Evolutionary conservation across 2,329 filamentous ascomycete genomes (phyloP).

Genomic region (Capronia americana): DNA sequence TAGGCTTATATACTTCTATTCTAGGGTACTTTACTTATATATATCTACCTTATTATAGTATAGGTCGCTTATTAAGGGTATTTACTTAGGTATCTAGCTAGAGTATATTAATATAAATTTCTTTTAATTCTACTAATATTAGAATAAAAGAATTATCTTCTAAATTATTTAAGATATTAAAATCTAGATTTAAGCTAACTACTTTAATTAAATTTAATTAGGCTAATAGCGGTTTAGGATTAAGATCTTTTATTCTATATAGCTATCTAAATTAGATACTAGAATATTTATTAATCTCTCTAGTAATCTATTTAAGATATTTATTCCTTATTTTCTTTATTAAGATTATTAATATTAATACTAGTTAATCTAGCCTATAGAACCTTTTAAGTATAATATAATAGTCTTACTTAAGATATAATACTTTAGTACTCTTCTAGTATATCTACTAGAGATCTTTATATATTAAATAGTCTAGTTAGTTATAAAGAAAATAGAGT

Average conservation of each 20-base stretch:
- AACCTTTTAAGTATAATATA: constrained; percentile 1
- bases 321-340: background rate
- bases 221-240: background rate
- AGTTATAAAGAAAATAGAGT: background rate
- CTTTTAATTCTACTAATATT: background rate
- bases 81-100: background rate
- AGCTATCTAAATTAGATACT: background rate
- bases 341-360: background rate
- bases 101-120: background rate
- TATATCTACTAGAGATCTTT: constrained; percentile 7
- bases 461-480: background rate
- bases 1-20: background rate
- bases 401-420: constrained; percentile 9
- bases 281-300: background rate
- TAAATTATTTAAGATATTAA: background rate
- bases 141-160: background rate
- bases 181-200: too few relatives aligned
- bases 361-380: too few relatives aligned
- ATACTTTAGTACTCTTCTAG: background rate
- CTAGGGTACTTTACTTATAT: background rate
- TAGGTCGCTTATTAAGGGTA: background rate
- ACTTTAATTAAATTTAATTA: too few relatives aligned
- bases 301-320: background rate
- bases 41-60: background rate
- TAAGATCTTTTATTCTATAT: background rate